Conservation (phyloP, 2,329 filamentous ascomycete species). For the Mycosphaerella sp. region DNA sequence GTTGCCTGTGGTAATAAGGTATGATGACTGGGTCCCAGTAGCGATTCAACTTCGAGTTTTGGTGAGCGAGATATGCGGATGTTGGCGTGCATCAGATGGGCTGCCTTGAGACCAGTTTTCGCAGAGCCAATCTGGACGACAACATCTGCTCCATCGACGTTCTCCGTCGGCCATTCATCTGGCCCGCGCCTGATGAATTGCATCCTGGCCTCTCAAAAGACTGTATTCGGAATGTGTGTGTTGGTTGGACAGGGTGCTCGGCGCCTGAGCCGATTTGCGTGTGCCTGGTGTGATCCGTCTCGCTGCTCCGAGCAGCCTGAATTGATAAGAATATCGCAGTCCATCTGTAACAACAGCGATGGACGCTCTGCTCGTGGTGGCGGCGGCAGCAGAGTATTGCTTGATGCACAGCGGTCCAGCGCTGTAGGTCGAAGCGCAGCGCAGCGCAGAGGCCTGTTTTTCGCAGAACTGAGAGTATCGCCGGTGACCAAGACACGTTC, state of each 20-base stretch:
- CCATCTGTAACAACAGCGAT: background rate
- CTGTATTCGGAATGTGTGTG: background rate
- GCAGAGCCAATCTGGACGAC: constrained; percentile 17
- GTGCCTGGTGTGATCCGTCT: background rate
- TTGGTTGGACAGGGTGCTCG: constrained; percentile 2
- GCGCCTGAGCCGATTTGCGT: constrained; percentile 1
- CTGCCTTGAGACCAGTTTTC: constrained; percentile 19
- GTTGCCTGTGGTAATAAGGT: background rate
- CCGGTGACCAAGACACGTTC: background rate
- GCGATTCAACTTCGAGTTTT: background rate
- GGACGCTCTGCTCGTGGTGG: background rate
- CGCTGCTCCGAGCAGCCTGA: too few relatives aligned
- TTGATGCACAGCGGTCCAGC: background rate
- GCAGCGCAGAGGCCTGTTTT: too few relatives aligned
- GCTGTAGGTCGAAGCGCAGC: background rate
- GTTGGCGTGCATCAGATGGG: constrained; percentile 16
- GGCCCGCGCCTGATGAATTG: constrained; percentile 10
- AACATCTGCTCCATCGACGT: constrained; percentile 14
- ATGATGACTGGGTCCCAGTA: background rate
- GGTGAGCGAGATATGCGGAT: constrained; percentile 7
- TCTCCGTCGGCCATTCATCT: constrained; percentile 3
- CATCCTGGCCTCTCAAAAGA: constrained; percentile 6
- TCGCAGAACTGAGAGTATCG: background rate
- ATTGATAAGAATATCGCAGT: background rate
- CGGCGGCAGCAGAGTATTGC: background rate